Evolutionary conservation across 1,284 basidiomycete species (phyloP), one percentile per base, ranked within the genome.

Genomic region (Trichosporon sp.): DNA sequence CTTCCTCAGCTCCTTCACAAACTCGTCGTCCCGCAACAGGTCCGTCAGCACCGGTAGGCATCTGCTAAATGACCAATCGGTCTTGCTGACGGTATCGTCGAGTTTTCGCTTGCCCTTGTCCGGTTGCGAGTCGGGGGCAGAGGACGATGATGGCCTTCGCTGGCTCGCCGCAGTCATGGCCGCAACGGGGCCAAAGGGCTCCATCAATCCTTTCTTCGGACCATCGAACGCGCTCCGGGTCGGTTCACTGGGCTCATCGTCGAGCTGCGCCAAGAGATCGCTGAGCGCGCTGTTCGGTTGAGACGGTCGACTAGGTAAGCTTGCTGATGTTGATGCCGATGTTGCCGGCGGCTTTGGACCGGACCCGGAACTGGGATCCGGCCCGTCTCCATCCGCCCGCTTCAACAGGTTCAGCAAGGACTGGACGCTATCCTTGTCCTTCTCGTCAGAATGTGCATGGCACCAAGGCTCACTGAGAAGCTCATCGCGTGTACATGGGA

Each of bases 131-230:
- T 37, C 40, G 2, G 67, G 32, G 6, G 19, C 19, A 3, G 38
- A 10, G 19, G 64, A n/a, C 38, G 19, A 32, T 11, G 19, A 35
- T 19, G 38, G 19, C 40, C 21, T 12, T 2, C 73, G 74, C 12
- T 74, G 71, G 14, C 71, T 66, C 37, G 70, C 14, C 26, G 32
- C 35, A 59, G 26, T 31, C 8, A 54, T 26, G 14, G 10, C 46
- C 4, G 35, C 46, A n/a, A 81, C 77, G 0, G 80, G 80, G 5
- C 80, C 80, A 65, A 82, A 82, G 0, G 79, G 78, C 66, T 81
- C 76, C 8, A 82, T 76, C 46, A 79, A 67, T n/a, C 69, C 66
- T 21, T 70, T 67, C 46, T 70, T 21, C 3, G 75, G 64, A 12
- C 73, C 74, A 31, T 67, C 66, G 21, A 72, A 73, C 19, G 70